phyloP scores from a whole-genome alignment of 108 stramenopile genomes.

The Cyclotella sp. region DNA sequence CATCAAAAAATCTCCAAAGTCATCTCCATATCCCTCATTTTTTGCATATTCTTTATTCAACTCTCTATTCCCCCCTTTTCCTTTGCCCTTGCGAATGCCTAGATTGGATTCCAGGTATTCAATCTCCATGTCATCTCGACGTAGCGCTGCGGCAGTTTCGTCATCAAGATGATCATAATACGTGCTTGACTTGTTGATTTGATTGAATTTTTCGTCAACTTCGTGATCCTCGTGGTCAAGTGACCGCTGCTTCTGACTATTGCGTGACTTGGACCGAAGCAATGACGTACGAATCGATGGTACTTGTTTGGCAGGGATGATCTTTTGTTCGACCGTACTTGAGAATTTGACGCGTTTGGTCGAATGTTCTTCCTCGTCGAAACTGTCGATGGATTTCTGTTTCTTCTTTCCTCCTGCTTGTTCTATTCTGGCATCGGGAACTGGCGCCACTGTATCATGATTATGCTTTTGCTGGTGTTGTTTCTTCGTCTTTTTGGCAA shows the following conservation, averaged over 20 bases:
- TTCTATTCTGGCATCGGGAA: neutral
- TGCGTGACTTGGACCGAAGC: constrained; percentile 20
- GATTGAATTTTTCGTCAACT: neutral
- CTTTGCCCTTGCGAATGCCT: constrained; percentile 38
- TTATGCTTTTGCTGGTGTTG: neutral
- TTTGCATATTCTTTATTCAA: constrained; percentile 80
- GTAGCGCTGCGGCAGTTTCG: constrained; percentile 68
- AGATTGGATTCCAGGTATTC: constrained; percentile 76
- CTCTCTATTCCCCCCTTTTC: constrained; percentile 19
- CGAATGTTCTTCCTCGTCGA: neutral
- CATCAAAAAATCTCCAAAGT: constrained; percentile 83
- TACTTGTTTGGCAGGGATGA: constrained; percentile 19
- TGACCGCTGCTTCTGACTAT: neutral
- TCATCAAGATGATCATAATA: constrained; percentile 60
- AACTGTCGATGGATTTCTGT: neutral
- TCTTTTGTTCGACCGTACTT: constrained; percentile 24
- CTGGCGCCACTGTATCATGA: neutral
- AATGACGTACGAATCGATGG: constrained; percentile 21
- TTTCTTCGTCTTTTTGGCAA: constrained; percentile 34
- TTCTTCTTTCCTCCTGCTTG: constrained; percentile 11
- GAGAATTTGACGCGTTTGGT: constrained; percentile 42
- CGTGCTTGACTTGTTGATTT: neutral
- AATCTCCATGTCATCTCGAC: constrained; percentile 84
- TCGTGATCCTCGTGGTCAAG: neutral
- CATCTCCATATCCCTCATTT: constrained; percentile 84